A percentile compares a stretch with the other conserved stretches of the same genome.
Evolutionary conservation across 2,329 filamentous ascomycete genomes (phyloP).

Genomic region (Penicillium sclerotigenum): DNA sequence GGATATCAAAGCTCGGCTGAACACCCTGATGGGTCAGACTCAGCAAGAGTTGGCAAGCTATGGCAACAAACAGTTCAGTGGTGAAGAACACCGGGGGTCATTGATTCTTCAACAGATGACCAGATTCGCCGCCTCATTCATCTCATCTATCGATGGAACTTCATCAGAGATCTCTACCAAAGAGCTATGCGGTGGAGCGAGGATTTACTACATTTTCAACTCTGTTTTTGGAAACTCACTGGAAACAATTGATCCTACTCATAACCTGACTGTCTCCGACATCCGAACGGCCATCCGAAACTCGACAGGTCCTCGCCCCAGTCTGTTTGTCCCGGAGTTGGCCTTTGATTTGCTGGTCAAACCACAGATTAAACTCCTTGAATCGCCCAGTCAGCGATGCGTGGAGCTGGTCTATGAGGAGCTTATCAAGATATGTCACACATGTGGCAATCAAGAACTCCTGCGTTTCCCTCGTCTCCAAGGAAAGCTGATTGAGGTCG

Average conservation of each 20-base stretch:
- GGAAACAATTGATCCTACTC: conserved; percentile 93
- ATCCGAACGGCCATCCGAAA: conserved; percentile 97
- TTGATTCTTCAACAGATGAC: conserved; percentile 97
- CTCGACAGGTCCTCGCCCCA: conserved; percentile 91
- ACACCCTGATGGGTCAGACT: conserved; percentile 99
- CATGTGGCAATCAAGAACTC: conserved; percentile 91
- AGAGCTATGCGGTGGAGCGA: conserved; percentile 88
- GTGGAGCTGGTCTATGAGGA: conserved; percentile 98
- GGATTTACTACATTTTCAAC: conserved; percentile 99
- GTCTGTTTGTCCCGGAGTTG: conserved; percentile 94
- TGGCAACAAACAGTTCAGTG: conserved; percentile 94
- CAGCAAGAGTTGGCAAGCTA: conserved; percentile 98
- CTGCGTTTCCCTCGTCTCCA: conserved; percentile 88
- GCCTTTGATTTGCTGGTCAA: conserved; percentile 97
- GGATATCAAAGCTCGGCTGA: conserved; percentile 95
- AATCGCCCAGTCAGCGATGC: conserved; percentile 91
- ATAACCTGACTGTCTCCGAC: conserved; percentile 88
- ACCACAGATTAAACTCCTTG: conserved; percentile 94
- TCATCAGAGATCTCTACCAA: conserved; percentile 98
- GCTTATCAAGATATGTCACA: conserved; percentile 98
- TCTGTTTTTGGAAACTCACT: conserved; percentile 96
- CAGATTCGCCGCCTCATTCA: conserved; percentile 94
- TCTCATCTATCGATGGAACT: conserved; percentile 96
- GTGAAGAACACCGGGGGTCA: conserved; percentile 92
- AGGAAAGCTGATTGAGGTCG: conserved; percentile 95